Base-by-base conservation (phyloP, 2,329 filamentous ascomycete species). In the Aureobasidium melanogenum region DNA sequence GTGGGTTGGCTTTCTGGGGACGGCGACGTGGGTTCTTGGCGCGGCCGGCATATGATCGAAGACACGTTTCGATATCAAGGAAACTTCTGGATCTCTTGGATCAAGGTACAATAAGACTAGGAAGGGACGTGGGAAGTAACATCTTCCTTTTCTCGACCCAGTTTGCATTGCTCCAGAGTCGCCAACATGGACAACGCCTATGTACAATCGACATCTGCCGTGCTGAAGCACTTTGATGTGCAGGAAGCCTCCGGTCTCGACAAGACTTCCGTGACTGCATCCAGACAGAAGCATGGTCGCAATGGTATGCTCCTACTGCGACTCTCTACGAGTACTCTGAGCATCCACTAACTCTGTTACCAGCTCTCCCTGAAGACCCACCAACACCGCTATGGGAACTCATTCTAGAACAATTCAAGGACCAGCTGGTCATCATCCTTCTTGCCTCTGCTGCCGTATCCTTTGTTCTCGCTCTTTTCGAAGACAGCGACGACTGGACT, bases 371-470 rank as follows among this genome's bases (percentile, higher is more conserved):
- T 48, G 94, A 99, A 78, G 94, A 99, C 66, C 94, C 94, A 59
- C 91, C 94, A 3, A 99, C 94, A 34, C 94, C 94, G 41, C 74
- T 99, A 51, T 99, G 93, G 94, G 85, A 97, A 77, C 86, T 99
- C 65, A 90, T 99, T 61, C 83, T 99, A 63, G 94, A 99, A 77
- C 94, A 99, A 75, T 99, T 99, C 83, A 97, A 99, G 77, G 94
- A 99, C 73, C 94, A 99, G 76, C 85, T 99, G 51, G 94, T 99
- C 67, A 84, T 99, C 59, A 99, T 99, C 68, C 82, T 99, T 24
- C 84, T 99, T 54, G 94, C 86, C 60, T 97, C 93, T 39, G 94
- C 94, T 12, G 91, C 88, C 22, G 87, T 99, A 38, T 97, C 94
- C 2, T 97, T 99, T 72, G 85, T 92, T 28, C 81, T 99, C 64